Base-by-base conservation (phyloP, 2,329 filamentous ascomycete species). In the Cladophialophora carrionii region DNA sequence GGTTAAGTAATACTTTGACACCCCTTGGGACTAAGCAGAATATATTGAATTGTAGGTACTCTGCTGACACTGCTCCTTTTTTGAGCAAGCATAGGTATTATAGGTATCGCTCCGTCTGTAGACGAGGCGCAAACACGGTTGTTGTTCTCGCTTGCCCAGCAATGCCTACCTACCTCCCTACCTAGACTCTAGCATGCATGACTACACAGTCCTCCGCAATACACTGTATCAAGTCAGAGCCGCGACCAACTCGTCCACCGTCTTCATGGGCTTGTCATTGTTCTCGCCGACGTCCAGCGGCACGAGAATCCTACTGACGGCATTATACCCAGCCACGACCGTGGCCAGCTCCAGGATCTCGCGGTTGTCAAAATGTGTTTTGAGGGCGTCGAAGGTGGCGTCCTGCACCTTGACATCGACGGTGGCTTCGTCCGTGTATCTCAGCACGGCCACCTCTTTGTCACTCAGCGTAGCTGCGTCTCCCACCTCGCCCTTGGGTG, bases 341-440 rank as follows among this genome's bases (percentile, higher is more conserved):
- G 89, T 86, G 52, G 90, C 93, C 68, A 95, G 84, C 80, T 96
- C 92, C 14, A 96, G 90, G 57, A 94, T 82, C 78, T 93, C 89
- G 73, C 84, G 82, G 26, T 74, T 29, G 46, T 41, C 43, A 43
- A 63, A 63, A n/a, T 34, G 46, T 67, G 85, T 82, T 67, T 93
- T 89, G 55, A 95, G 71, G 68, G 77, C 76, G 9, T 74, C 84
- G 79, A 94, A 93, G 0, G 89, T 85, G 63, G 79, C 83, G 60
- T 95, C 88, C 49, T 79, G 76, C 2, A 96, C 91, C 64, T 82
- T 78, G 1, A 94, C 87, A 57, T 86, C 83, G 68, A 86, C 78
- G 59, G 92, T 96, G 90, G 95, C 94, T 76, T 91, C 90, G 77
- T 96, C 91, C 26, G 91, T 84, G 75, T 92, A 93, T 34, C 83